Evolutionary conservation across 1,139 yeast species (phyloP).

Genomic region (Taphrina populina): DNA sequence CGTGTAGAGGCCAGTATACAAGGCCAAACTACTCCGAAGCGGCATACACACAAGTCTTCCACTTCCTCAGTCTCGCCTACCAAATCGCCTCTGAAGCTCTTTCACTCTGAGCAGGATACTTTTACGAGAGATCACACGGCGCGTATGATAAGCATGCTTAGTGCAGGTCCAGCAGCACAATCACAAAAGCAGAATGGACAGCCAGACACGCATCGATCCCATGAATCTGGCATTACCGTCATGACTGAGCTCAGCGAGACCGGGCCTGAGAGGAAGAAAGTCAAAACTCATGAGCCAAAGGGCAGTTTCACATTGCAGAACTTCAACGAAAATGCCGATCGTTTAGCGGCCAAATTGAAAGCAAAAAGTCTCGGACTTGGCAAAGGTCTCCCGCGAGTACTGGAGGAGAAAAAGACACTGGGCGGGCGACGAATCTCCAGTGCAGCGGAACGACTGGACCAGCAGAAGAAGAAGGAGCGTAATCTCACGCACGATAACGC

Average conservation of each 20-base stretch:
- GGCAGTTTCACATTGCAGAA: conserved; percentile 37
- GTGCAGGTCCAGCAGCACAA: conserved; percentile 20
- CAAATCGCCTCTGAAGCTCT: conserved; percentile 36
- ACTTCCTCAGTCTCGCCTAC: conserved; percentile 9
- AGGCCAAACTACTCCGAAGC: not conserved
- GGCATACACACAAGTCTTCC: conserved; percentile 7
- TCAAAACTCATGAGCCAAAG: conserved; percentile 30
- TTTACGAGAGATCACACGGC: conserved; percentile 35
- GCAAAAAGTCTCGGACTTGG: conserved; percentile 33
- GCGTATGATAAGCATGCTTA: conserved; percentile 30
- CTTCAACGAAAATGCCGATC: conserved; percentile 35
- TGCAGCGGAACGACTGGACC: conserved; percentile 29
- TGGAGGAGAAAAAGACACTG: conserved; percentile 32
- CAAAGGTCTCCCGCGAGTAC: conserved; percentile 28
- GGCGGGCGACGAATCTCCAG: conserved; percentile 11
- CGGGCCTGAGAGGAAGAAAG: conserved; percentile 25
- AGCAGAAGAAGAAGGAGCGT: conserved; percentile 20
- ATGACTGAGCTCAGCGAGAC: conserved; percentile 27
- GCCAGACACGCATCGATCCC: conserved; percentile 14
- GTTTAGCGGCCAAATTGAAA: conserved; percentile 35
- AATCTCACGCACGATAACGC: not conserved
- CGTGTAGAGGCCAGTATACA: not conserved
- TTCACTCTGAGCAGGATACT: conserved; percentile 36
- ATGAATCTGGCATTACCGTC: conserved; percentile 14
- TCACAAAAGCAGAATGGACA: not conserved